Conservation (phyloP, 306 rosid species). For the Calophaca sinica region DNA sequence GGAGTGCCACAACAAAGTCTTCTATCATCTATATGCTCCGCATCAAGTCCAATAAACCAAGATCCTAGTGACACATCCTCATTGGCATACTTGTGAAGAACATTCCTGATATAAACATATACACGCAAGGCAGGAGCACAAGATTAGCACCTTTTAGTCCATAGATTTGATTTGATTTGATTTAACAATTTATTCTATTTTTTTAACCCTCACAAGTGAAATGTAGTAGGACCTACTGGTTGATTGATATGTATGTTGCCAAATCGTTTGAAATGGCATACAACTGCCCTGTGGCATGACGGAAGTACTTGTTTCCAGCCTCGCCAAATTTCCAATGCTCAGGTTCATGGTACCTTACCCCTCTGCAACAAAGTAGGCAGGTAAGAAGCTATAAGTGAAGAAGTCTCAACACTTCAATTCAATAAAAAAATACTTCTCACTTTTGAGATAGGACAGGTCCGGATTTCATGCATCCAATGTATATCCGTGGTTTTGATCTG, state of each 20-base stretch:
- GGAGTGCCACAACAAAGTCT: constrained; percentile 97
- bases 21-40: constrained; percentile 88
- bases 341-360: constrained; percentile 98
- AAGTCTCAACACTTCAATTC: background rate
- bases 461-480: constrained; percentile 99
- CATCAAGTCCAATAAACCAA: constrained; percentile 98
- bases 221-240: constrained; percentile 72
- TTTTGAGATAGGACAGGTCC: constrained; percentile 93
- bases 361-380: constrained; percentile 59
- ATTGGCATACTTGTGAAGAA: constrained; percentile 95
- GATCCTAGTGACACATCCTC: constrained; percentile 98
- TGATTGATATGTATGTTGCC: constrained; percentile 83
- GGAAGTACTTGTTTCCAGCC: constrained; percentile 95
- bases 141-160: constrained; percentile 2
- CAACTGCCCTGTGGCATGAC: constrained; percentile 98
- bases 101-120: constrained; percentile 67
- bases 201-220: background rate
- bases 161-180: background rate
- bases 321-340: constrained; percentile 98
- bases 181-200: background rate
- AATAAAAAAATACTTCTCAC: constrained; percentile 52
- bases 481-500: constrained; percentile 72
- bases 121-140: constrained; percentile 22
- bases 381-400: constrained; percentile 50
- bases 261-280: constrained; percentile 94